Percentiles rank a stretch among this genome's conserved stretches.
These are phyloP conservation scores for Verticillium zaregamsianum DNA, from an alignment of 2,329 filamentous ascomycete genomes.

Conservation along the genomic window DNA sequence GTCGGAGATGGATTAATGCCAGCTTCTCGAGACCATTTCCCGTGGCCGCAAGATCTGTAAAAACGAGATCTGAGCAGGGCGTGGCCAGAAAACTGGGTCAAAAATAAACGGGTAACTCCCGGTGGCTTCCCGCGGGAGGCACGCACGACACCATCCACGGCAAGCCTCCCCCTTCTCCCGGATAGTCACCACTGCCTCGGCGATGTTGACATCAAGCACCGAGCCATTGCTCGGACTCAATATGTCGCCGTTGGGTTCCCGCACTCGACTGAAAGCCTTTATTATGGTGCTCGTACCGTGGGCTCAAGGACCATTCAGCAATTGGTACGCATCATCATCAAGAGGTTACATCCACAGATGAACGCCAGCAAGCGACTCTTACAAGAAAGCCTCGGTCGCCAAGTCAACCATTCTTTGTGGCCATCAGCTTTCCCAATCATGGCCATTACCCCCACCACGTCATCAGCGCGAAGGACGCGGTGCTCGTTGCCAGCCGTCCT, in stretches of 20 bases:
- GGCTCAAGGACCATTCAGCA: neutral
- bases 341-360: neutral
- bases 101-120: neutral
- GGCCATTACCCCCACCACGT: constrained; percentile 1
- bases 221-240: neutral
- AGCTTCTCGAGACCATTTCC: neutral
- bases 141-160: neutral
- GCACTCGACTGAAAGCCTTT: neutral
- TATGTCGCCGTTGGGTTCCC: too few relatives aligned
- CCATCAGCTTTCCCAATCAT: constrained; percentile 2
- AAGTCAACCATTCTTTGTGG: neutral
- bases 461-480: constrained; percentile 6
- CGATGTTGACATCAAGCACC: neutral
- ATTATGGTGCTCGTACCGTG: neutral
- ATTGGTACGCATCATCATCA: neutral
- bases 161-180: neutral
- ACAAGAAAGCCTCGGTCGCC: neutral
- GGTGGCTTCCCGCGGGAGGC: neutral
- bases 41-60: neutral
- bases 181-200: neutral
- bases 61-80: neutral
- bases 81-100: neutral
- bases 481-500: constrained; percentile 45
- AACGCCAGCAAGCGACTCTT: neutral
- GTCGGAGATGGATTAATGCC: too few relatives aligned